A percentile compares a stretch with the other conserved stretches of the same genome.
Evolutionary conservation across 768 basidiomycete genomes (phyloP).

Genomic region (Royoungia palumana): DNA sequence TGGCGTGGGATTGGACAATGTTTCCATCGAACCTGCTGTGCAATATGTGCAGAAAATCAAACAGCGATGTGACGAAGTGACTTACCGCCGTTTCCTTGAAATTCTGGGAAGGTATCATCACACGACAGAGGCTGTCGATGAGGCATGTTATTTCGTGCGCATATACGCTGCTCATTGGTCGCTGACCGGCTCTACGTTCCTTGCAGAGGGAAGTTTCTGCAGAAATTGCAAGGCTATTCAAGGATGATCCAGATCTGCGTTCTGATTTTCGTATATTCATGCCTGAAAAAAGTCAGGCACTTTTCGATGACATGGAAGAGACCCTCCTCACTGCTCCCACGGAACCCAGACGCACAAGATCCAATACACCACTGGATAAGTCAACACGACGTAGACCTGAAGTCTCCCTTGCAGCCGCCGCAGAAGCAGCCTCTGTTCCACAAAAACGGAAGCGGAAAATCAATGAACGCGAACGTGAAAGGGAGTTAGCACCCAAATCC

Average conservation of each 20-base stretch:
- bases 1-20: constrained; percentile 37
- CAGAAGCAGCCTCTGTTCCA: constrained; percentile 42
- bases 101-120: constrained; percentile 66
- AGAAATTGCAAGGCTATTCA: constrained; percentile 67
- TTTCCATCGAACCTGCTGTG: constrained; percentile 73
- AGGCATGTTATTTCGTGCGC: constrained; percentile 37
- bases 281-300: constrained; percentile 54
- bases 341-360: constrained; percentile 33
- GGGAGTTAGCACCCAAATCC: constrained; percentile 28
- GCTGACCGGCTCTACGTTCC: neutral
- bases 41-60: constrained; percentile 98
- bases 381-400: constrained; percentile 47
- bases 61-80: constrained; percentile 86
- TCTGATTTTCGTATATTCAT: constrained; percentile 75
- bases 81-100: constrained; percentile 75
- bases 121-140: constrained; percentile 57
- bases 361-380: constrained; percentile 32
- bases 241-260: constrained; percentile 70
- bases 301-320: constrained; percentile 44
- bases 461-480: constrained; percentile 40
- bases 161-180: neutral
- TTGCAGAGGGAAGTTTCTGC: constrained; percentile 60
- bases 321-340: constrained; percentile 26
- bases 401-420: constrained; percentile 39
- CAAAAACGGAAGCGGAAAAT: constrained; percentile 70